Conservation (phyloP, 305 asterid genomes). For the Andrographis paniculata region DNA sequence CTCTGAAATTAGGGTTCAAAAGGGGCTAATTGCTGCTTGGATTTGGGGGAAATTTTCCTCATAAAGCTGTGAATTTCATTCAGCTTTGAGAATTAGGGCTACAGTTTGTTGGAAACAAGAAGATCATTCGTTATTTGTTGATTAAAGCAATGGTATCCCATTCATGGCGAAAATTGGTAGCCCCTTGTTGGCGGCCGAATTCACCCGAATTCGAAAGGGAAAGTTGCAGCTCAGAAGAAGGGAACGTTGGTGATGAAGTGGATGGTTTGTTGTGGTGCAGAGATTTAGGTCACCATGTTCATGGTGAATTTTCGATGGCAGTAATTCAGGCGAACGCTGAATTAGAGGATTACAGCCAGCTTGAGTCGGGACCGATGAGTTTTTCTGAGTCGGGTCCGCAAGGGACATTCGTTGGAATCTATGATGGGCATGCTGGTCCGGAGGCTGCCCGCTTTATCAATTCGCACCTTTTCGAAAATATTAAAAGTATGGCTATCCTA, state of each 20-base stretch:
- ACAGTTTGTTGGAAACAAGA: too few species aligned
- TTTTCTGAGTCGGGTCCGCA: conserved; percentile 36
- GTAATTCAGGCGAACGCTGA: conserved; percentile 46
- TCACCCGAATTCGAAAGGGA: conserved; percentile 26
- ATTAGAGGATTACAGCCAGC: conserved; percentile 61
- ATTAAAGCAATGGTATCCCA: conserved; percentile 49
- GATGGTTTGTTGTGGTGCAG: conserved; percentile 67
- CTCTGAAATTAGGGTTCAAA: too few species aligned
- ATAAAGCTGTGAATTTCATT: too few species aligned
- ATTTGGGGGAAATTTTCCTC: too few species aligned
- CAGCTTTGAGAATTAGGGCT: too few species aligned
- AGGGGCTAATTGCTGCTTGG: too few species aligned
- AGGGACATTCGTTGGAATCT: conserved; percentile 66
- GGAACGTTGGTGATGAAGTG: conserved; percentile 31
- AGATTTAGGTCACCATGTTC: conserved; percentile 45
- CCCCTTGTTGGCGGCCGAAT: conserved; percentile 64
- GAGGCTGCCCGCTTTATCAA: conserved; percentile 53
- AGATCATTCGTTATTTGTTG: too few species aligned
- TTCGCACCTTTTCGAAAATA: conserved; percentile 38
- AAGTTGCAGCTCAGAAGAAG: conserved; percentile 30
- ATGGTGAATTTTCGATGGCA: conserved; percentile 72
- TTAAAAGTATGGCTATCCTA: conserved; percentile 39
- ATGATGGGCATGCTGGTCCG: conserved; percentile 74
- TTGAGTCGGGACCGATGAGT: conserved; percentile 64
- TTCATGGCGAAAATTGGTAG: conserved; percentile 43